phyloP scores from a whole-genome alignment of 805 yeast genomes.

The Kockiozyma suomiensis region DNA sequence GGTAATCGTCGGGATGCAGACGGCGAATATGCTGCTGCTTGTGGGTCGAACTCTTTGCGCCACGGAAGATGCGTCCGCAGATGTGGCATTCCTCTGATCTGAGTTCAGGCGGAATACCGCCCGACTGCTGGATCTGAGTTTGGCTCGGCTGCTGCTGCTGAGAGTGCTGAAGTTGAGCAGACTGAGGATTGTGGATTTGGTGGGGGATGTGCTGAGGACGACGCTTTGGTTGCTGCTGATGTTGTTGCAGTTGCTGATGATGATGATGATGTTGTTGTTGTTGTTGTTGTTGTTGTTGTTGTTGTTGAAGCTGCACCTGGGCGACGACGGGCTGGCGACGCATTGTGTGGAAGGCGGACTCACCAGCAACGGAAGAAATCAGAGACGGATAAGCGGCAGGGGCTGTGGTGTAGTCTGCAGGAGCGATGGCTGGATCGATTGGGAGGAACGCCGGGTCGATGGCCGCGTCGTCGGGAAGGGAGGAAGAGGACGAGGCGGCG shows the following conservation, averaged over 20 bases:
- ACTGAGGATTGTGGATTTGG: background rate
- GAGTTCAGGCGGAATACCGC: slow-evolving; percentile 27
- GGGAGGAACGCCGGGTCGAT: slow-evolving; percentile 30
- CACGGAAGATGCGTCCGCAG: slow-evolving; percentile 51
- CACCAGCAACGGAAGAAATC: slow-evolving; percentile 1
- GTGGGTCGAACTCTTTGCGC: slow-evolving; percentile 52
- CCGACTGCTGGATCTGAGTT: slow-evolving; percentile 12
- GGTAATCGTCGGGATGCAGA: slow-evolving; percentile 50
- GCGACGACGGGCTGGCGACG: slow-evolving; percentile 5
- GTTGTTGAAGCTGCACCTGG: background rate
- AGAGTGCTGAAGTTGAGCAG: no score
- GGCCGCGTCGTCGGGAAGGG: slow-evolving; percentile 11
- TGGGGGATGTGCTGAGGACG: background rate
- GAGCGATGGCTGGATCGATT: slow-evolving; percentile 29
- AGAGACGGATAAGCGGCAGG: background rate
- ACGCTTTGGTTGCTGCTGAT: slow-evolving; percentile 9
- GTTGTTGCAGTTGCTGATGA: slow-evolving; percentile 17
- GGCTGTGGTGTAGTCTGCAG: background rate
- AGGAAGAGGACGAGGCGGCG: background rate
- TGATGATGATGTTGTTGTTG: slow-evolving; percentile 7
- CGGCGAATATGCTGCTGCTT: slow-evolving; percentile 54
- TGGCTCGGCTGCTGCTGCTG: no score
- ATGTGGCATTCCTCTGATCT: slow-evolving; percentile 47
- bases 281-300: slow-evolving; percentile 4
- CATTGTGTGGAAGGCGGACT: slow-evolving; percentile 10